Percentiles rank a stretch among this genome's conserved stretches.
Conservation (phyloP, 192 early-diverging fungal species). For the Rhizoclosmatium sp. region DNA sequence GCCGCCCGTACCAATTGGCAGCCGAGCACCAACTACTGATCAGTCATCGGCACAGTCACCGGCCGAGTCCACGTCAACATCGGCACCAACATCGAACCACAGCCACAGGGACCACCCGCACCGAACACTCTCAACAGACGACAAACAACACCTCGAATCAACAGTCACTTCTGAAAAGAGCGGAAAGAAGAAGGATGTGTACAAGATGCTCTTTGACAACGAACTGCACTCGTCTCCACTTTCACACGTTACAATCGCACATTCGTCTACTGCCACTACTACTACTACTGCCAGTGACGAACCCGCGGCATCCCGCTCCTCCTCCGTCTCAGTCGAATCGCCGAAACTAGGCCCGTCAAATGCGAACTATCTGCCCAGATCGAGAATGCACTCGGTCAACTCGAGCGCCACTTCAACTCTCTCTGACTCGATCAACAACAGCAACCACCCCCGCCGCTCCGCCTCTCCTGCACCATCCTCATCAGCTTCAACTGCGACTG, state of each 20-base stretch:
- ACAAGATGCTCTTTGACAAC: constrained; percentile 31
- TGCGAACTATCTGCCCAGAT: background rate
- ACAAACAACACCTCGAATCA: background rate
- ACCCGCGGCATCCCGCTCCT: background rate
- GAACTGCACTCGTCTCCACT: constrained; percentile 11
- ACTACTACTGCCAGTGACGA: background rate
- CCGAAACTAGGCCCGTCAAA: background rate
- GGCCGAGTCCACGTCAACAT: background rate
- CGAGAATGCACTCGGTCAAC: background rate
- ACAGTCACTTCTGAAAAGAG: background rate
- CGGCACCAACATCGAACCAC: background rate
- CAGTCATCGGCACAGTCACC: background rate
- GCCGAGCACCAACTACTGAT: background rate
- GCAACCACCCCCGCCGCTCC: background rate
- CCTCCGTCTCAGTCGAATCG: background rate
- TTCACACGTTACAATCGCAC: background rate
- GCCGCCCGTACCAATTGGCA: background rate
- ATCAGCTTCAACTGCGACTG: background rate
- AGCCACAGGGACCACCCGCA: background rate
- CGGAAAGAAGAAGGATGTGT: constrained; percentile 15
- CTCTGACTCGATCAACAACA: background rate
- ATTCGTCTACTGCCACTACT: background rate
- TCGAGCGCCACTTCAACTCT: background rate
- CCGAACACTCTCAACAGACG: background rate
- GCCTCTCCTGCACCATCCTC: background rate